Percentiles rank a stretch among this genome's conserved stretches.
Conservation (phyloP, 2,329 filamentous ascomycete genomes). For the Teratosphaeria gauchensis region DNA sequence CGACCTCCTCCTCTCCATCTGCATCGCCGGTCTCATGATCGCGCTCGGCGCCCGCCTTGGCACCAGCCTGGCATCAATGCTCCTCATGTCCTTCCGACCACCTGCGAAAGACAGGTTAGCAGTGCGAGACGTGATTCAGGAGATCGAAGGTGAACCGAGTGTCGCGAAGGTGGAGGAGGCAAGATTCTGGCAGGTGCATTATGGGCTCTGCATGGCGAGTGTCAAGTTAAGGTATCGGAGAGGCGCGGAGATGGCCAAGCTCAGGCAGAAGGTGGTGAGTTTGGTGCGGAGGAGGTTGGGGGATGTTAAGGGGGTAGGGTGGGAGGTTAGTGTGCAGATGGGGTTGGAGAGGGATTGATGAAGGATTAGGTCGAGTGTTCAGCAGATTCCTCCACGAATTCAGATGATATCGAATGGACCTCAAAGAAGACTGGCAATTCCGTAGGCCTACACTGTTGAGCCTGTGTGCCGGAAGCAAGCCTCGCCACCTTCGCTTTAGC, state of each 20-base stretch:
- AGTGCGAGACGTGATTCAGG: constrained; percentile 63
- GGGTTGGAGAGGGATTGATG: constrained; percentile 8
- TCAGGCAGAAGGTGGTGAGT: constrained; percentile 66
- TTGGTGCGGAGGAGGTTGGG: constrained; percentile 78
- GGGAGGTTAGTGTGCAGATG: constrained; percentile 82
- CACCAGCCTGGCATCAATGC: constrained; percentile 79
- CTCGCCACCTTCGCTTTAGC: too few species aligned
- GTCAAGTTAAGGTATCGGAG: constrained; percentile 69
- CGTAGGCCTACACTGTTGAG: too few species aligned
- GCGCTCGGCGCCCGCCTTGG: constrained; percentile 74
- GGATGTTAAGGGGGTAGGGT: constrained; percentile 69
- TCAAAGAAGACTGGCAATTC: too few species aligned
- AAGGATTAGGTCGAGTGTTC: background rate
- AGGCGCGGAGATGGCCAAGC: constrained; percentile 53
- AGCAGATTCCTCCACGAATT: background rate
- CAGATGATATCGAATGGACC: background rate
- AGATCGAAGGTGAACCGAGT: constrained; percentile 71
- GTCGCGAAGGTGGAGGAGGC: constrained; percentile 77
- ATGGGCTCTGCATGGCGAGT: constrained; percentile 92
- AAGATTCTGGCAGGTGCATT: constrained; percentile 97
- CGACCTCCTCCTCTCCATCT: constrained; percentile 69
- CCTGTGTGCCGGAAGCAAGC: too few species aligned
- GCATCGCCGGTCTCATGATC: constrained; percentile 83
- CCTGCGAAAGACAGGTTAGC: constrained; percentile 31
- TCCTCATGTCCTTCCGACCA: constrained; percentile 78